Conservation (phyloP, 2,329 filamentous ascomycete genomes). For the Botrytis porri region DNA sequence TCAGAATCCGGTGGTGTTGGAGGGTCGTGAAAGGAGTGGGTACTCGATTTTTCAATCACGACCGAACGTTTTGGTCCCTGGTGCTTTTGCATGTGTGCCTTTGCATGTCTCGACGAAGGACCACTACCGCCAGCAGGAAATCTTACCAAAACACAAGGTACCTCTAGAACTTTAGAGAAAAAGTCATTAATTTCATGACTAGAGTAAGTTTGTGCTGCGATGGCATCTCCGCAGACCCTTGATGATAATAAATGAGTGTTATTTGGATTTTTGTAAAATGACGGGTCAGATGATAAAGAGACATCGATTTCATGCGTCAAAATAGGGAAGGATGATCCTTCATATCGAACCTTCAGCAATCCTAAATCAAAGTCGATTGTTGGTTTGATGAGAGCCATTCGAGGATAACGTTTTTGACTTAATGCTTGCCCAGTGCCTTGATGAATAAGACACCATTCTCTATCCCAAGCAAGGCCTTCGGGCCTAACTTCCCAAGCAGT, state of each 20-base stretch:
- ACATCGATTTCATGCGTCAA: constrained; percentile 45
- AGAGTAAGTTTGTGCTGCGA: constrained; percentile 69
- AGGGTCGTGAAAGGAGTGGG: constrained; percentile 52
- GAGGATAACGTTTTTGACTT: constrained; percentile 83
- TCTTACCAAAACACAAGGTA: constrained; percentile 79
- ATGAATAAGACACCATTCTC: constrained; percentile 94
- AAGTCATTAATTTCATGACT: constrained; percentile 66
- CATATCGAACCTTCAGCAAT: constrained; percentile 59
- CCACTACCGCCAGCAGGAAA: constrained; percentile 69
- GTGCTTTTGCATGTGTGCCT: constrained; percentile 64
- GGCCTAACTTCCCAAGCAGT: constrained; percentile 71
- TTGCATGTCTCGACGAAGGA: constrained; percentile 63
- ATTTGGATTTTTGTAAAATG: constrained; percentile 47
- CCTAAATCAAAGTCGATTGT: constrained; percentile 67
- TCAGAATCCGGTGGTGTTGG: constrained; percentile 59
- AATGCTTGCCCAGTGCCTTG: constrained; percentile 78
- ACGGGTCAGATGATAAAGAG: constrained; percentile 67
- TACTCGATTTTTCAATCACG: constrained; percentile 38
- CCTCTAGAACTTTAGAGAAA: constrained; percentile 71
- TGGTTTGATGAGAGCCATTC: constrained; percentile 82
- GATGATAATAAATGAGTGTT: constrained; percentile 49
- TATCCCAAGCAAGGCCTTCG: constrained; percentile 89
- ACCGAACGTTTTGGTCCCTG: constrained; percentile 40
- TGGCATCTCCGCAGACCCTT: constrained; percentile 78
- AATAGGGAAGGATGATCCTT: constrained; percentile 36